A percentile compares a stretch with the other conserved stretches of the same genome.
These are phyloP conservation scores for Cylindrotheca closterium DNA, from an alignment of 108 stramenopile species.

Conservation along the genomic window DNA sequence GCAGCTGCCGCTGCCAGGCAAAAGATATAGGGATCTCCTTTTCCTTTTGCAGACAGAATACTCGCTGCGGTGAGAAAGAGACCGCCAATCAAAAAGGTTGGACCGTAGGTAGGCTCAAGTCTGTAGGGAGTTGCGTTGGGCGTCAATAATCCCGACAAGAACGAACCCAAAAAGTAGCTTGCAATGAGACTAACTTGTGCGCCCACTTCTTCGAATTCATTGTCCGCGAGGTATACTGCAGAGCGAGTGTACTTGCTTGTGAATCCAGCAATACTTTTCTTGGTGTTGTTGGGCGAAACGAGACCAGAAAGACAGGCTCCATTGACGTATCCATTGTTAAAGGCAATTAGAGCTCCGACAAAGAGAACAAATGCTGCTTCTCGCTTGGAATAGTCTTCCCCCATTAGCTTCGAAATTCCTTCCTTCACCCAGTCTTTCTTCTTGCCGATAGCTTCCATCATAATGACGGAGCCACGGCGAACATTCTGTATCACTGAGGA, in stretches of 20 bases:
- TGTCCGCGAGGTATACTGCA: conserved; percentile 25
- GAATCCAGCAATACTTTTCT: conserved; percentile 22
- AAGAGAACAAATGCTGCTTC: conserved; percentile 26
- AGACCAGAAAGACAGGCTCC: conserved; percentile 38
- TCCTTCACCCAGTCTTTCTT: too few relatives aligned
- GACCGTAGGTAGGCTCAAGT: conserved; percentile 28
- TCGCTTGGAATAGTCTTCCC: conserved; percentile 1
- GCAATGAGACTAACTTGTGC: conserved; percentile 17
- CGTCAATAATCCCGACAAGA: conserved; percentile 19
- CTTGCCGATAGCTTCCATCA: too few relatives aligned
- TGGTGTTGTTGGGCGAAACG: conserved; percentile 3
- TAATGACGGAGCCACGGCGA: too few relatives aligned
- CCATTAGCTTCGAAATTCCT: neutral
- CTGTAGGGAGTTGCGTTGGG: conserved; percentile 20
- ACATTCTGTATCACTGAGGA: too few relatives aligned
- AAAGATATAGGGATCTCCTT: neutral
- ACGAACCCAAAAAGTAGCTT: conserved; percentile 14
- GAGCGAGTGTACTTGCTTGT: conserved; percentile 27
- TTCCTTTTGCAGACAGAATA: conserved; percentile 2
- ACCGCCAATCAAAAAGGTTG: conserved; percentile 28
- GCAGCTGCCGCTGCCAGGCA: conserved; percentile 29
- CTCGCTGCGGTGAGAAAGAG: conserved; percentile 15
- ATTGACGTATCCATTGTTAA: conserved; percentile 44
- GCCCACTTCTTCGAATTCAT: conserved; percentile 4
- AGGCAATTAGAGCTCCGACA: conserved; percentile 25